Percentiles rank a stretch among this genome's conserved stretches.
Evolutionary conservation across 2,329 filamentous ascomycete genomes (phyloP).

Genomic region (Bipolaris bicolor): DNA sequence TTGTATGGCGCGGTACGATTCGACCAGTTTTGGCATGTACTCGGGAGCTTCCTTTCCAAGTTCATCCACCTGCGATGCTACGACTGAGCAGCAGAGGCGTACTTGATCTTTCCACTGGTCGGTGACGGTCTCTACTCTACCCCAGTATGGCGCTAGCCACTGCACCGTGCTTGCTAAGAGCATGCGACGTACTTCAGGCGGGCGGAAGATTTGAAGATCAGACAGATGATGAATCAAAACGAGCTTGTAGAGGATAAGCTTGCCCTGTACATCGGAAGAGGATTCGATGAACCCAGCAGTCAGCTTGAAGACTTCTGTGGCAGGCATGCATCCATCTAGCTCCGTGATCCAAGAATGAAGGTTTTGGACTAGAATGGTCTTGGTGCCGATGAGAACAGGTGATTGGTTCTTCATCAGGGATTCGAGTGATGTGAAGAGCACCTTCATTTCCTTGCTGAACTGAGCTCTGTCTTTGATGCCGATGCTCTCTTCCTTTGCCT

Average conservation of each 20-base stretch:
- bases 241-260: slow-evolving; percentile 89
- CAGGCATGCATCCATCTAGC: slow-evolving; percentile 74
- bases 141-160: slow-evolving; percentile 96
- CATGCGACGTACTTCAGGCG: slow-evolving; percentile 74
- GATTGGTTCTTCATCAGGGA: slow-evolving; percentile 86
- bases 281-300: slow-evolving; percentile 94
- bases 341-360: slow-evolving; percentile 98
- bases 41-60: slow-evolving; percentile 82
- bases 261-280: slow-evolving; percentile 84
- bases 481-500: slow-evolving; percentile 84
- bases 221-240: slow-evolving; percentile 92
- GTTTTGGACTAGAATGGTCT: slow-evolving; percentile 93
- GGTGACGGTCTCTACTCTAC: slow-evolving; percentile 71
- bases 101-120: slow-evolving; percentile 94
- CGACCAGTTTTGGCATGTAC: slow-evolving; percentile 88
- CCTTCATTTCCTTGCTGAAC: slow-evolving; percentile 83
- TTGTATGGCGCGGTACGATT: slow-evolving; percentile 83
- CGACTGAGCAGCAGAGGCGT: slow-evolving; percentile 87
- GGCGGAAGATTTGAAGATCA: slow-evolving; percentile 78
- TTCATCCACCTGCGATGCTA: slow-evolving; percentile 82
- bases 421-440: slow-evolving; percentile 89
- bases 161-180: slow-evolving; percentile 81
- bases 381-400: slow-evolving; percentile 87
- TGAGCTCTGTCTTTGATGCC: slow-evolving; percentile 77
- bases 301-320: slow-evolving; percentile 87